phyloP scores from a whole-genome alignment of 176 grass and related monocot species.

The Ensete glaucum region DNA sequence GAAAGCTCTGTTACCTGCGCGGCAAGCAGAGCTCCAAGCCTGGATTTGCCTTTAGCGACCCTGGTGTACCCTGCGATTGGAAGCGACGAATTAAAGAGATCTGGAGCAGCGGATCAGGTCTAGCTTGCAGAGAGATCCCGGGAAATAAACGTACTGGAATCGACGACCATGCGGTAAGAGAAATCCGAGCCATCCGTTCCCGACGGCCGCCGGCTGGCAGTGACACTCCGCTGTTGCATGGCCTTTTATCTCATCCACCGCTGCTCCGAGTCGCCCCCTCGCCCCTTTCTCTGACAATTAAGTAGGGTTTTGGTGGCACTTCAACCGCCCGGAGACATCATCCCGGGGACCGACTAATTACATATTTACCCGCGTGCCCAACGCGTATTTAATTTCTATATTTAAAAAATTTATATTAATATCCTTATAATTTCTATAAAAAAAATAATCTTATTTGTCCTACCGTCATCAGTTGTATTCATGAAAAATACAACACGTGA shows the following conservation, averaged over 20 bases:
- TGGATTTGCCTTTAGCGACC: constrained; percentile 61
- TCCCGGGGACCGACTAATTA: no score
- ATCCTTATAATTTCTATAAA: no score
- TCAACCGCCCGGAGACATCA: no score
- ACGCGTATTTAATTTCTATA: no score
- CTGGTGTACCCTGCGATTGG: constrained; percentile 61
- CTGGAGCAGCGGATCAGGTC: neutral
- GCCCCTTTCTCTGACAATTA: neutral
- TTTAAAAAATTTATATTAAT: no score
- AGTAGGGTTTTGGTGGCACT: no score
- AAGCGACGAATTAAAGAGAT: neutral
- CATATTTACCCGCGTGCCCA: no score
- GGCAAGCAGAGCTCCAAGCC: constrained; percentile 52
- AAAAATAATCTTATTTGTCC: no score
- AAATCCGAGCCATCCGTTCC: constrained; percentile 87
- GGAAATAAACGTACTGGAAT: constrained; percentile 46
- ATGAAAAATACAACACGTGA: no score
- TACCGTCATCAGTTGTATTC: no score
- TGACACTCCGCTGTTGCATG: constrained; percentile 42
- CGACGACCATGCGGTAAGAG: constrained; percentile 95
- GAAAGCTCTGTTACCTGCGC: constrained; percentile 39
- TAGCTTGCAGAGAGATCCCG: neutral
- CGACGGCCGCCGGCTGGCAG: constrained; percentile 36
- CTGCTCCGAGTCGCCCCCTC: neutral
- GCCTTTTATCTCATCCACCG: neutral